A percentile compares a stretch with the other conserved stretches of the same genome.
These are phyloP conservation scores for Zygoascus tannicola DNA, from an alignment of 805 yeast species.

Conservation along the genomic window DNA sequence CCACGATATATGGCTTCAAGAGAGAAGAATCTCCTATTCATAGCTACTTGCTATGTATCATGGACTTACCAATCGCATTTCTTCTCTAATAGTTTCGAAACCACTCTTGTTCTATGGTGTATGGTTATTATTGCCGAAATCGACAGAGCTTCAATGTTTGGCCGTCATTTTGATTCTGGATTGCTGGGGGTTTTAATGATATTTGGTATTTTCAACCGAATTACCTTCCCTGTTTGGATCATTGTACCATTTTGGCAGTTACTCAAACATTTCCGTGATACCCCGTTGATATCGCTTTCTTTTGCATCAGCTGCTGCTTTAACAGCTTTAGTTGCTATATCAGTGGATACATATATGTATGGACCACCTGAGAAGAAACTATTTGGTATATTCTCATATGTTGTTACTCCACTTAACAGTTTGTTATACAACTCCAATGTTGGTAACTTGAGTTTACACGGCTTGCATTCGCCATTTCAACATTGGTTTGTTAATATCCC, in stretches of 20 bases:
- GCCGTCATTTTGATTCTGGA: slow-evolving; percentile 29
- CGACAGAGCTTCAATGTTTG: slow-evolving; percentile 17
- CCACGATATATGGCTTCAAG: slow-evolving; percentile 40
- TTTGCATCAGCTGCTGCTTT: slow-evolving; percentile 30
- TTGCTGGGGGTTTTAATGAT: slow-evolving; percentile 44
- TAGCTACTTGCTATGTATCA: slow-evolving; percentile 58
- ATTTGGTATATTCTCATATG: slow-evolving; percentile 13
- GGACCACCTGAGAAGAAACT: slow-evolving; percentile 6
- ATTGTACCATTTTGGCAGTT: slow-evolving; percentile 49
- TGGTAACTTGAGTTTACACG: slow-evolving; percentile 64
- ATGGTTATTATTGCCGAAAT: slow-evolving; percentile 41
- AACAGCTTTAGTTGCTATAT: slow-evolving; percentile 33
- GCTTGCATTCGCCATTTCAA: slow-evolving; percentile 68
- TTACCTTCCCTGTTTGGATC: slow-evolving; percentile 73
- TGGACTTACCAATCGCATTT: slow-evolving; percentile 77
- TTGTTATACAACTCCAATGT: slow-evolving; percentile 54
- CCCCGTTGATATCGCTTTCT: slow-evolving; percentile 28
- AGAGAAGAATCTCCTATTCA: slow-evolving; percentile 30
- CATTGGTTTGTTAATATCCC: slow-evolving; percentile 74
- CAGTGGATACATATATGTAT: slow-evolving; percentile 46
- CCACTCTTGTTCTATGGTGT: slow-evolving; percentile 39
- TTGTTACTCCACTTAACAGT: slow-evolving; percentile 72
- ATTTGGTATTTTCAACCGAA: slow-evolving; percentile 73
- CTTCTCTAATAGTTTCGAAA: slow-evolving; percentile 79
- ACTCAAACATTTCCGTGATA: slow-evolving; percentile 33